Evolutionary conservation across 768 basidiomycete genomes (phyloP), one percentile per base, ranked within the genome.

Genomic region (Lactarius sp.): DNA sequence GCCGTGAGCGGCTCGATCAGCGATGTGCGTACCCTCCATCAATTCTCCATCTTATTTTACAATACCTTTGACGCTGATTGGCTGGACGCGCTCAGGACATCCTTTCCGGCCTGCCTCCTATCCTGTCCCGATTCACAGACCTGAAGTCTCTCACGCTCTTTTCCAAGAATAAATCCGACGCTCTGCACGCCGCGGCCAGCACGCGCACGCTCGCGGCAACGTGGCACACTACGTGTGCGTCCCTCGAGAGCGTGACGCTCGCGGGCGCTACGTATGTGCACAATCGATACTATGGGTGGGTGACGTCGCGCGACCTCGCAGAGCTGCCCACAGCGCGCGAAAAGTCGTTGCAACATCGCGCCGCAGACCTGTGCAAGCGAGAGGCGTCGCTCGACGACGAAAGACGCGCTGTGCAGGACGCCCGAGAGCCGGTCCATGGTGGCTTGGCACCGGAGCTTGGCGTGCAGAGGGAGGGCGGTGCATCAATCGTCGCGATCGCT

Each of bases 1-100:
- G 70, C 69, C 1, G 71, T 70, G n/a, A 61, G 63, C 61, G 72
- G 69, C 36, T 67, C 70, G 2, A 59, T 73, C 61, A 69, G 68
- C 16, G 53, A 52, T 6, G 72, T 73, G 41, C 52, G 68, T 58
- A 8, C 51, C 13, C n/a, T 20, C 20, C 10, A 13, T 9, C 16
- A 6, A 14, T 20, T 6, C 4, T 22, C 9, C 27, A 22, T 33
- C 4, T 8, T 34, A 22, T n/a, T 6, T 41, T 4, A 7, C 22
- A 34, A 0, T 27, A 9, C 3, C 18, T 46, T 20, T 4, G 52
- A n/a, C 27, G 8, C 64, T 50, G 66, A 69, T 42, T 13, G 49
- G 12, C 41, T 14, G 16, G 52, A 13, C 33, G 16, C 12, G 4
- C 27, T 16, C 52, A 73, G 72, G 72, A 71, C 9, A 62, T 73